Conservation (phyloP, 306 rosid genomes). For the Luffa acutangula region DNA sequence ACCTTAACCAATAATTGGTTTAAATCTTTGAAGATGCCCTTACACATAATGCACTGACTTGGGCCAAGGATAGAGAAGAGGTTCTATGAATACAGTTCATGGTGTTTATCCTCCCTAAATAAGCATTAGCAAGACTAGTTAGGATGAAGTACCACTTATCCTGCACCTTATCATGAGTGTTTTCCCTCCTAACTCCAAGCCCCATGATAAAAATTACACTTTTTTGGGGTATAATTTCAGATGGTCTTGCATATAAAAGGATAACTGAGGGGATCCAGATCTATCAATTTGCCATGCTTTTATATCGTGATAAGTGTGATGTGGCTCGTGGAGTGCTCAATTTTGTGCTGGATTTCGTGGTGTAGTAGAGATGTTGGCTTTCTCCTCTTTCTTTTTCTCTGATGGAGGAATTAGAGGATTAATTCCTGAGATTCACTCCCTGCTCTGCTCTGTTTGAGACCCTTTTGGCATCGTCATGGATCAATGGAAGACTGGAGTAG, state of each 20-base stretch:
- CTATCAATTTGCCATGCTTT: background rate
- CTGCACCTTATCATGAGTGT: background rate
- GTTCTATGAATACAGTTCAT: background rate
- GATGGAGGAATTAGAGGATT: background rate
- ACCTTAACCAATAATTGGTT: background rate
- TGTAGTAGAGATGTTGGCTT: background rate
- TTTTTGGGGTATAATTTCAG: too few species aligned
- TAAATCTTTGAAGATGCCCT: background rate
- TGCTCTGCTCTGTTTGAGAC: background rate
- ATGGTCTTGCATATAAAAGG: background rate
- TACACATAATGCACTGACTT: background rate
- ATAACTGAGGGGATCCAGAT: background rate
- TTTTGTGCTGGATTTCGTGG: background rate
- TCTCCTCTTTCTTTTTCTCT: background rate
- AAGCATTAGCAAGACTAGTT: background rate
- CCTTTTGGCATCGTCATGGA: conserved; percentile 19
- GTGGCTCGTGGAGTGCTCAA: background rate
- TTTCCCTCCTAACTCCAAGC: background rate
- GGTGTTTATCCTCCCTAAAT: background rate
- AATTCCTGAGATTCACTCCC: background rate
- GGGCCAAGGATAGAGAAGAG: background rate
- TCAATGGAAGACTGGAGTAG: conserved; percentile 26
- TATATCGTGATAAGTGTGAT: background rate
- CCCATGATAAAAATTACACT: background rate
- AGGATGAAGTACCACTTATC: background rate